A percentile compares a stretch with the other conserved stretches of the same genome.
phyloP scores from a whole-genome alignment of 257 asterid genomes.

The Ballota nigra region DNA sequence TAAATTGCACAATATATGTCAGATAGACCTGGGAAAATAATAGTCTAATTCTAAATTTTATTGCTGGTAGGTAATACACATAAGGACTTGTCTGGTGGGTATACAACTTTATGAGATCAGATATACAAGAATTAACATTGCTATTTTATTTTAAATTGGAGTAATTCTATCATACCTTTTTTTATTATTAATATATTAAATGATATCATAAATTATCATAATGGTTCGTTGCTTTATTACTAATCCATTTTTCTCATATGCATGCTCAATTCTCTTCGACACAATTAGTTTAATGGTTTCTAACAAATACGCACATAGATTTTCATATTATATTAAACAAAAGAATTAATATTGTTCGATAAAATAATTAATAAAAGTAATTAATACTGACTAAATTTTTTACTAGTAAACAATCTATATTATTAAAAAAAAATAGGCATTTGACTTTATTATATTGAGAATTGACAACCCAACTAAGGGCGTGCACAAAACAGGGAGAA shows the following conservation, averaged over 20 bases:
- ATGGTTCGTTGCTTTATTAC: no score
- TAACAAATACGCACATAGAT: background rate
- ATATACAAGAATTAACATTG: no score
- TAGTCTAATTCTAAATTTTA: background rate
- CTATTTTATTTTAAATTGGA: no score
- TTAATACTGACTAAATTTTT: no score
- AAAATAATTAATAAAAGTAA: no score
- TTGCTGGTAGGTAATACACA: conserved; percentile 2
- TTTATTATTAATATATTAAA: no score
- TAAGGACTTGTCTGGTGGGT: conserved; percentile 13
- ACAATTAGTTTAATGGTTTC: background rate
- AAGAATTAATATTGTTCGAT: background rate
- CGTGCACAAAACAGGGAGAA: background rate
- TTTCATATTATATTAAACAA: background rate
- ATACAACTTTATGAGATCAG: background rate
- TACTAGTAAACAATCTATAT: background rate
- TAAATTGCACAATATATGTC: background rate
- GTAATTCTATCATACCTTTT: no score
- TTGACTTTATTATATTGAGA: background rate
- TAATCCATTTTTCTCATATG: no score
- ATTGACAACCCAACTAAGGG: conserved; percentile 17
- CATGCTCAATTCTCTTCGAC: no score
- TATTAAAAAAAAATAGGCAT: background rate
- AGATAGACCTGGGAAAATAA: background rate
- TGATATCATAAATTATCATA: no score